Percentiles rank a stretch among this genome's conserved stretches.
These are phyloP conservation scores for Hymenoscyphus repandus DNA, from an alignment of 2,329 filamentous ascomycete species.

Conservation along the genomic window DNA sequence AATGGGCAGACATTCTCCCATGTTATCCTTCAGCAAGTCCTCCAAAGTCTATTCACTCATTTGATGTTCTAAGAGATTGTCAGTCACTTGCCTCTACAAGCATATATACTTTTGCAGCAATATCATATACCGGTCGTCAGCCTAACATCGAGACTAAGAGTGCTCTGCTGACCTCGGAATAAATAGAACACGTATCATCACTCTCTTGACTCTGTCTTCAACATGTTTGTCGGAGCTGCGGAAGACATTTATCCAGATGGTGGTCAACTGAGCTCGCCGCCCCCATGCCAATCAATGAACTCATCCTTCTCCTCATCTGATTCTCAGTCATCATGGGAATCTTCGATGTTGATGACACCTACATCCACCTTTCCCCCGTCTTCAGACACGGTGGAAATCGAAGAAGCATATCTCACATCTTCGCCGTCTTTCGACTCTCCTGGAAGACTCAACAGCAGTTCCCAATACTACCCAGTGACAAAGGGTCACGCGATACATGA, in stretches of 20 bases:
- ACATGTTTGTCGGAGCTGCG: constrained; percentile 17
- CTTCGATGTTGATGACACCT: constrained; percentile 12
- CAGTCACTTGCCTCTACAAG: constrained; percentile 14
- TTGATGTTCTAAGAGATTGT: constrained; percentile 12
- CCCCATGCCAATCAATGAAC: constrained; percentile 5
- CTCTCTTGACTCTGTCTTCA: not conserved
- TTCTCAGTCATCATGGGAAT: constrained; percentile 11
- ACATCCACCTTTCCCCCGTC: constrained; percentile 5
- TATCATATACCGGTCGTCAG: constrained; percentile 11
- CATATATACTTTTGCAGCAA: constrained; percentile 2
- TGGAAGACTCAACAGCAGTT: constrained; percentile 3
- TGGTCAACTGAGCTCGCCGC: constrained; percentile 8
- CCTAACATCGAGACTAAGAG: not conserved
- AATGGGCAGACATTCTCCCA: constrained; percentile 17
- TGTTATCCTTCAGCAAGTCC: constrained; percentile 9
- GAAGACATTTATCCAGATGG: constrained; percentile 5
- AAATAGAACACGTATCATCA: not conserved
- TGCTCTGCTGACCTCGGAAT: not conserved
- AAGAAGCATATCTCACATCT: constrained; percentile 12
- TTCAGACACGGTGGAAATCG: constrained; percentile 12
- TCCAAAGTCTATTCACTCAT: constrained; percentile 17
- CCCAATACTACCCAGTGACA: constrained; percentile 11
- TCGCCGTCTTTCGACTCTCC: constrained; percentile 10
- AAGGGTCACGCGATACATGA: constrained; percentile 7
- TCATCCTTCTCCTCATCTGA: constrained; percentile 14